A percentile compares a stretch with the other conserved stretches of the same genome.
Evolutionary conservation across 495 filamentous ascomycete genomes (phyloP).

Genomic region (Aspergillus carlsbadensis): DNA sequence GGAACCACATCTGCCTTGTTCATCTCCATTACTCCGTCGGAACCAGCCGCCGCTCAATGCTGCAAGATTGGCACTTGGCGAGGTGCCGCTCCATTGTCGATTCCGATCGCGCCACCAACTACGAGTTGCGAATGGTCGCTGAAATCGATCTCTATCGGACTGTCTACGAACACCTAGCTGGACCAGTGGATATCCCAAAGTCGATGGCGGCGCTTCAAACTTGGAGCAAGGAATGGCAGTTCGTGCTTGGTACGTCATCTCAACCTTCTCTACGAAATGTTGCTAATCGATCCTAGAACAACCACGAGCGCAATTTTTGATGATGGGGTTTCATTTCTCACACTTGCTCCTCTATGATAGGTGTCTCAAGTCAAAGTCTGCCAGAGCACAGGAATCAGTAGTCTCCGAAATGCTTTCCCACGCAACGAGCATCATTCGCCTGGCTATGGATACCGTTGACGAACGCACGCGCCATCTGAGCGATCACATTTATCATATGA

Average conservation of each 20-base stretch:
- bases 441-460: slow-evolving; percentile 48
- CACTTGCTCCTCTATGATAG: slow-evolving; percentile 44
- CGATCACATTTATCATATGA: slow-evolving; percentile 52
- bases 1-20: slow-evolving; percentile 48
- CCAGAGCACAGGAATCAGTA: slow-evolving; percentile 34
- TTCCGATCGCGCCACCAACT: slow-evolving; percentile 42
- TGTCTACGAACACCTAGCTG: slow-evolving; percentile 34
- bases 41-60: slow-evolving; percentile 38
- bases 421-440: slow-evolving; percentile 38
- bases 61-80: slow-evolving; percentile 39
- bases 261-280: neutral
- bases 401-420: slow-evolving; percentile 44
- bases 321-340: slow-evolving; percentile 49
- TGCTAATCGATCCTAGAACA: slow-evolving; percentile 28
- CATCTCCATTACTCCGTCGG: slow-evolving; percentile 50
- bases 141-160: slow-evolving; percentile 47
- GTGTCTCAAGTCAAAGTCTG: slow-evolving; percentile 35
- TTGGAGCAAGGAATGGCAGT: slow-evolving; percentile 43
- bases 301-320: slow-evolving; percentile 46
- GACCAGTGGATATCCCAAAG: slow-evolving; percentile 30
- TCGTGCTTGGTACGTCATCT: slow-evolving; percentile 33
- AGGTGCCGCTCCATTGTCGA: slow-evolving; percentile 33
- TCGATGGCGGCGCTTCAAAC: slow-evolving; percentile 32
- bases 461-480: slow-evolving; percentile 44
- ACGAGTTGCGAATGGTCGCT: slow-evolving; percentile 46